Evolutionary conservation across 2,329 filamentous ascomycete genomes (phyloP), one percentile per base, ranked within the genome.

Genomic region (Verticillium nubilum): DNA sequence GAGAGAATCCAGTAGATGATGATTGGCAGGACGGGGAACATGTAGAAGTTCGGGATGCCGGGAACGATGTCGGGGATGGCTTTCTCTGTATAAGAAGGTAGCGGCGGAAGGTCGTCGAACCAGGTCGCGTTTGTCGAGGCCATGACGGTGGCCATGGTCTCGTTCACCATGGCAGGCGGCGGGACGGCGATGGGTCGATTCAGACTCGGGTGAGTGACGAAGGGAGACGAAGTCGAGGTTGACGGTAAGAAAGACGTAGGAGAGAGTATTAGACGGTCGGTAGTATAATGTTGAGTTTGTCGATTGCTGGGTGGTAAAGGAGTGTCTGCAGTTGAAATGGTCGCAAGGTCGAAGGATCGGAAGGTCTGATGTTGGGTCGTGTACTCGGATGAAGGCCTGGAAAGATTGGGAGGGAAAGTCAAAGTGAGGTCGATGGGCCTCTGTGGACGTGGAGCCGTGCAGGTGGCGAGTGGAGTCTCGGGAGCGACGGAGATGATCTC

Each of bases 1-100:
- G 94, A 98, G 31, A 96, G 77, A 25, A 78, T 76, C 95, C 95
- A 99, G 82, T 99, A 99, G 60, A 89, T 90, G 67, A 91, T 72
- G 62, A 97, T 83, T 29, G 93, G 93, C 15, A 90, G 78, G 54
- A 93, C 73, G 61, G 96, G 80, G 53, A 90, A 86, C 28, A 97
- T 78, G 74, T 90, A 86, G 69, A 89, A 88, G 76, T 99, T 95
- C 61, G 92, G 86, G 19, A 96, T 82, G 74, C 88, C 89, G 50
- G 91, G 78, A 61, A 97, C 73, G 59, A 97, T 80, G 59, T 92
- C 86, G 62, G 86, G 82, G 53, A 89, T 85, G 9, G 87, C 86
- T 64, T 80, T 80, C 59, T 95, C 78, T 26, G 85, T 86, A 78
- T 96, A 97, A n/a, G 83, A 76, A 55, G 95, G 94, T 52, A 98